These are phyloP conservation scores for Fomitiporia mediterranea DNA, from an alignment of 1,284 basidiomycete species.

Conservation along the genomic window DNA sequence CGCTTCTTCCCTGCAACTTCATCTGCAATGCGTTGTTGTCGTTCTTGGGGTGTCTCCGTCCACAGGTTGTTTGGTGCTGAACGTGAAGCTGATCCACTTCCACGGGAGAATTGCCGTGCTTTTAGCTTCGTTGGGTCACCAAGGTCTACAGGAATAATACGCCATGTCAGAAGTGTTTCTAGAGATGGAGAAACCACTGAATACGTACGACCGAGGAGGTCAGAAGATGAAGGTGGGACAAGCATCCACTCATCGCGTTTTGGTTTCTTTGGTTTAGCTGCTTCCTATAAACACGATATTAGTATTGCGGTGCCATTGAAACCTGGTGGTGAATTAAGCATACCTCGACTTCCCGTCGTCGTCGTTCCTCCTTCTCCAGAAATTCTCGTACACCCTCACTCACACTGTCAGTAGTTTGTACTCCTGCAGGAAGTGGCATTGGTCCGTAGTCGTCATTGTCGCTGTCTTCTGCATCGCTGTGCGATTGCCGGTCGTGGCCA, in stretches of 20 bases:
- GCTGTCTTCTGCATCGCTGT: conserved; percentile 44
- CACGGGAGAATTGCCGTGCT: conserved; percentile 72
- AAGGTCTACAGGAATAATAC: conserved; percentile 37
- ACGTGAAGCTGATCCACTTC: conserved; percentile 41
- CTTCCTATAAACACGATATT: conserved; percentile 44
- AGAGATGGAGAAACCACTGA: not conserved
- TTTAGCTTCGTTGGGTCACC: conserved; percentile 67
- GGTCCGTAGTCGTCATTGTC: conserved; percentile 78
- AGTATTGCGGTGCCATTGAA: conserved; percentile 5
- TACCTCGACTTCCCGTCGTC: conserved; percentile 63
- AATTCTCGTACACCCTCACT: conserved; percentile 71
- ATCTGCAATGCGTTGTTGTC: conserved; percentile 78
- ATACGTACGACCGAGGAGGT: conserved; percentile 66
- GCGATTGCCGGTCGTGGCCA: conserved; percentile 23
- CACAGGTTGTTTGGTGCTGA: conserved; percentile 63
- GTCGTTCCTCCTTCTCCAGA: conserved; percentile 73
- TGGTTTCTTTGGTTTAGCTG: conserved; percentile 63
- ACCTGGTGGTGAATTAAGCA: conserved; percentile 17
- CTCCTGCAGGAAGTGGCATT: conserved; percentile 51
- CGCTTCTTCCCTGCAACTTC: conserved; percentile 83
- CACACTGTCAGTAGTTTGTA: conserved; percentile 31
- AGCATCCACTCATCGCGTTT: conserved; percentile 95
- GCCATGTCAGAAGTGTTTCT: not conserved
- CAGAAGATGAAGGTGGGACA: conserved; percentile 76
- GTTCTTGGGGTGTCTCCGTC: conserved; percentile 91